Base-by-base conservation (phyloP, 495 filamentous ascomycete species). In the Aspergillus sclerotioniger region DNA sequence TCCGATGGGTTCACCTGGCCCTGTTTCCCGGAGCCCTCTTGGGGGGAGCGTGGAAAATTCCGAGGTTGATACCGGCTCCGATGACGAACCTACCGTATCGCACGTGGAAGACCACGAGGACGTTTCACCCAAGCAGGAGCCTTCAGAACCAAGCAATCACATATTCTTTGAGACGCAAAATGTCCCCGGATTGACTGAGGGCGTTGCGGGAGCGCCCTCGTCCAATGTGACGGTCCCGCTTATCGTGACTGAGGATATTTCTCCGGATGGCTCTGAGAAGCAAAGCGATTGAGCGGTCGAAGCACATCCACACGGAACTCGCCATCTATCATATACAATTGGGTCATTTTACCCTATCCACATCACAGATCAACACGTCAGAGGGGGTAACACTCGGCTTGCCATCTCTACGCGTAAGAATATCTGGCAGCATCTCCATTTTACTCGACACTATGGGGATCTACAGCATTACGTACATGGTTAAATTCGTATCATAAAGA, bases 61-160 rank as follows among this genome's bases (percentile, higher is more conserved):
- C 52, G 77, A 69, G 58, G 78, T 66, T 53, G 83, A 80, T 19
- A 77, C 79, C 5, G 81, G 50, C 20, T 54, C 58, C 3, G 41
- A 53, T 17, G 56, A 59, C 79, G 53, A 74, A 62, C 59, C 51
- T 3, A 39, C 56, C 5, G 20, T 19, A n/a, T 15, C 65, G 10
- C 35, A 45, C 32, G 12, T 52, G 7, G 61, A 59, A 8, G 61
- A 62, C 29, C 56, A 57, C 16, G 53, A 51, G 3, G 33, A 51
- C 25, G 45, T 35, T 13, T 37, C 29, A 4, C 39, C 32, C n/a
- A n/a, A n/a, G n/a, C n/a, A n/a, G 8, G 45, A 47, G 12, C 43
- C 51, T 8, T 19, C 15, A 7, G 57, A 59, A 29, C 46, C 50
- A n/a, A 45, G 5, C 47, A 51, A 35, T 29, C 8, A 13, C 31